Conservation (phyloP, 192 early-diverging fungal species). For the Rhizoclosmatium globosum region DNA sequence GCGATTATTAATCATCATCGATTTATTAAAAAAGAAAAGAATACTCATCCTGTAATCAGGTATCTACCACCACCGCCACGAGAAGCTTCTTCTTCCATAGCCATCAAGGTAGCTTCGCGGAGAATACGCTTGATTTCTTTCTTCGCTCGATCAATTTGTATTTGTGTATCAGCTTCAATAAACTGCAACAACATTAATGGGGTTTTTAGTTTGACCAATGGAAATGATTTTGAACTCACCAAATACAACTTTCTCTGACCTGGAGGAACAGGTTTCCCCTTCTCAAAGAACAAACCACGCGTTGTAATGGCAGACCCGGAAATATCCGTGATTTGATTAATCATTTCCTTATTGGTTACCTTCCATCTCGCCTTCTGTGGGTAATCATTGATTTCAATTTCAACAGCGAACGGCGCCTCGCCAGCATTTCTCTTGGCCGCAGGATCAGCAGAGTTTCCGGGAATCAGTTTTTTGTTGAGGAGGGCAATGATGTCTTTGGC, state of each 20-base stretch:
- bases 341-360: constrained; percentile 96
- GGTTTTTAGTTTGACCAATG: constrained; percentile 19
- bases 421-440: constrained; percentile 42
- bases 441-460: constrained; percentile 35
- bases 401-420: constrained; percentile 69
- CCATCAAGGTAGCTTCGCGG: constrained; percentile 80
- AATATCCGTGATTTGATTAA: constrained; percentile 90
- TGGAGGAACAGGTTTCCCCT: constrained; percentile 80
- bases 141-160: constrained; percentile 89
- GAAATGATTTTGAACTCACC: constrained; percentile 44
- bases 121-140: constrained; percentile 93
- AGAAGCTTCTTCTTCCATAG: constrained; percentile 52
- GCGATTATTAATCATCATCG: no score
- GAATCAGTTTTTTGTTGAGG: constrained; percentile 61
- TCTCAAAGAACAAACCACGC: constrained; percentile 86
- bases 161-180: constrained; percentile 92
- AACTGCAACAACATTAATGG: constrained; percentile 53
- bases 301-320: constrained; percentile 96
- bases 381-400: constrained; percentile 98
- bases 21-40: no score
- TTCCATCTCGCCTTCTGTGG: constrained; percentile 94
- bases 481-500: constrained; percentile 67
- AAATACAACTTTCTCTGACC: constrained; percentile 93
- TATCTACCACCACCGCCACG: constrained; percentile 21
- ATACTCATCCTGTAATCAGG: constrained; percentile 21